These are phyloP conservation scores for Aspergillus pseudotamarii DNA, from an alignment of 2,329 filamentous ascomycete species.

Conservation along the genomic window DNA sequence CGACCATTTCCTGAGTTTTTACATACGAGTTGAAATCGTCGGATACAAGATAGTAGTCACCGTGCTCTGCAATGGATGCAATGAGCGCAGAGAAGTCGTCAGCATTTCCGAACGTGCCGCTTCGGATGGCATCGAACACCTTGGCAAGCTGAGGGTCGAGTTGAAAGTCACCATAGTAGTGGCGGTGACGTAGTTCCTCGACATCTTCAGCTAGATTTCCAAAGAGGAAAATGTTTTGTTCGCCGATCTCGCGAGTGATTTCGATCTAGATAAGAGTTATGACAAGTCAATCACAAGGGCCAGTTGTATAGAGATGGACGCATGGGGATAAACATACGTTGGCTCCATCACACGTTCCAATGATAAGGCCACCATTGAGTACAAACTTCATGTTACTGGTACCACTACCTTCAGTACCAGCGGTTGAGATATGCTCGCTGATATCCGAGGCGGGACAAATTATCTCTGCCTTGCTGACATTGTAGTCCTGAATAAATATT, in stretches of 20 bases:
- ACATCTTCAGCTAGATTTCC: slow-evolving; percentile 95
- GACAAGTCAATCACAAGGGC: neutral
- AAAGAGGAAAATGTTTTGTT: slow-evolving; percentile 98
- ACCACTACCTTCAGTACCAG: slow-evolving; percentile 84
- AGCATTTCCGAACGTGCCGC: slow-evolving; percentile 77
- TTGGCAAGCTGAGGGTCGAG: slow-evolving; percentile 75
- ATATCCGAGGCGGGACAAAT: slow-evolving; percentile 93
- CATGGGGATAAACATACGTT: slow-evolving; percentile 67
- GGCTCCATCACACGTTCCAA: slow-evolving; percentile 95
- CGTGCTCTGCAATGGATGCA: slow-evolving; percentile 83
- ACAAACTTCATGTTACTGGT: slow-evolving; percentile 99
- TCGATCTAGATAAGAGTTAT: slow-evolving; percentile 67
- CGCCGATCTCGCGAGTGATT: slow-evolving; percentile 94
- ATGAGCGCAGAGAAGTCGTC: slow-evolving; percentile 80
- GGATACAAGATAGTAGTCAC: slow-evolving; percentile 96
- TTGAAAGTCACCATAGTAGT: slow-evolving; percentile 78
- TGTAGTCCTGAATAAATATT: slow-evolving; percentile 97
- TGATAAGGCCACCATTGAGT: slow-evolving; percentile 93
- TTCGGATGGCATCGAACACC: slow-evolving; percentile 83
- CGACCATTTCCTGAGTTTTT: slow-evolving; percentile 85
- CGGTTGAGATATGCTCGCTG: slow-evolving; percentile 97
- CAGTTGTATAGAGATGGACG: neutral
- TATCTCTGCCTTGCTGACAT: slow-evolving; percentile 98
- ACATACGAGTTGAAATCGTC: slow-evolving; percentile 97
- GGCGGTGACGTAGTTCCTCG: slow-evolving; percentile 87